Base-by-base conservation (phyloP, 176 grass and related monocot species). In the Zizania latifolia region DNA sequence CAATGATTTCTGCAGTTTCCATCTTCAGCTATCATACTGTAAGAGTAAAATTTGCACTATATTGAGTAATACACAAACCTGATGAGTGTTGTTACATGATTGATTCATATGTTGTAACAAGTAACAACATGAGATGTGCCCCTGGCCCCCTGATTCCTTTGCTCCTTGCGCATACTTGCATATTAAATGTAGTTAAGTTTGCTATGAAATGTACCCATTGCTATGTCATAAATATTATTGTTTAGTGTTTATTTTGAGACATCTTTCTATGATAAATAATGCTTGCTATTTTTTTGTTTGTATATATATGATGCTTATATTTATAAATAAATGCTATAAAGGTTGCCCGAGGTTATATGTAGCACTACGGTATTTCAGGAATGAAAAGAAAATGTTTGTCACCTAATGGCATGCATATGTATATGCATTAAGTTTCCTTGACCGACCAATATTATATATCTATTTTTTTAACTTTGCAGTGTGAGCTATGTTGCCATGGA, bases 11-110 rank as follows among this genome's bases (percentile, higher is more conserved):
- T 60, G 43, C 51, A 33, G 27, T 28, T 70, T 70, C 0, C 0
- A 30, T 28, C 16, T 9, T 46, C 10, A 46, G 41, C 12, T 30
- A 80, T 22, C 17, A 21, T 72, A 39, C 39, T 70, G 78, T 58
- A 60, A 70, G 38, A 45, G 77, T 58, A 48, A 59, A 21, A 33
- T 45, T 59, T 69, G 29, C 30, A 71, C 9, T 62, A 43, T 65
- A 34, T 71, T n/a, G 22, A 36, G 14, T 36, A 71, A 44, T 34
- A 80, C 58, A 64, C 51, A 57, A 43, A 69, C 16, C 17, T 44
- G 51, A 51, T 41, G 9, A 61, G 37, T 71, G 43, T 57, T 24
- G 68, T 5, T 48, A 43, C 40, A 63, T 41, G 24, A 27, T 10
- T 56, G 16, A 23, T 74, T 37, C 19, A 38, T 40, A 62, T 46